phyloP scores from a whole-genome alignment of 352 stramenopile species.

The Phytophthora pini region DNA sequence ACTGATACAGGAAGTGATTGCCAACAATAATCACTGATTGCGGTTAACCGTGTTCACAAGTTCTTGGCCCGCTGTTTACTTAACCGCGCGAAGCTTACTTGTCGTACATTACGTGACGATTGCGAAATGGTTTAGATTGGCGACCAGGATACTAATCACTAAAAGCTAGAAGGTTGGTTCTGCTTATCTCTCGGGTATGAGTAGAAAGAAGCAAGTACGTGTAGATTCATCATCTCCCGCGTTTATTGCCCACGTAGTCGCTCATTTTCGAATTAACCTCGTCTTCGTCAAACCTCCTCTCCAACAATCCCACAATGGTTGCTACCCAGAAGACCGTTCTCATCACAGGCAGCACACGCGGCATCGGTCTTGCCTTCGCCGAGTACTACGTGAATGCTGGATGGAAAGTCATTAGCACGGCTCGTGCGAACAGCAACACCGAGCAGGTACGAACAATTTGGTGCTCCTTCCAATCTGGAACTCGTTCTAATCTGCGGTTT shows the following conservation, averaged over 20 bases:
- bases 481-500: not conserved
- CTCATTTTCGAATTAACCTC: constrained; percentile 8
- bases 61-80: too few relatives aligned
- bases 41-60: too few relatives aligned
- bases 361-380: constrained; percentile 10
- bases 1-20: too few relatives aligned
- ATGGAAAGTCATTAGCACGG: constrained; percentile 18
- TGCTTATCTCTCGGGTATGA: not conserved
- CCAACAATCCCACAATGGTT: constrained; percentile 2
- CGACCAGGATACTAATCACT: not conserved
- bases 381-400: constrained; percentile 11
- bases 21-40: too few relatives aligned
- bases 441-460: not conserved
- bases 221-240: too few relatives aligned
- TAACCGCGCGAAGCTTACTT: too few relatives aligned
- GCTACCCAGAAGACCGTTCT: constrained; percentile 10
- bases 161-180: not conserved
- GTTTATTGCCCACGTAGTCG: too few relatives aligned
- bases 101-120: not conserved
- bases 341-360: constrained; percentile 10
- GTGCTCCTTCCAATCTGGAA: not conserved
- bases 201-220: too few relatives aligned
- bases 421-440: constrained; percentile 12
- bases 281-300: not conserved
- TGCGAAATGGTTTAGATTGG: not conserved